Percentiles rank a stretch among this genome's conserved stretches.
Conservation (phyloP, 495 filamentous ascomycete species). For the Trichoderma asperelloides region DNA sequence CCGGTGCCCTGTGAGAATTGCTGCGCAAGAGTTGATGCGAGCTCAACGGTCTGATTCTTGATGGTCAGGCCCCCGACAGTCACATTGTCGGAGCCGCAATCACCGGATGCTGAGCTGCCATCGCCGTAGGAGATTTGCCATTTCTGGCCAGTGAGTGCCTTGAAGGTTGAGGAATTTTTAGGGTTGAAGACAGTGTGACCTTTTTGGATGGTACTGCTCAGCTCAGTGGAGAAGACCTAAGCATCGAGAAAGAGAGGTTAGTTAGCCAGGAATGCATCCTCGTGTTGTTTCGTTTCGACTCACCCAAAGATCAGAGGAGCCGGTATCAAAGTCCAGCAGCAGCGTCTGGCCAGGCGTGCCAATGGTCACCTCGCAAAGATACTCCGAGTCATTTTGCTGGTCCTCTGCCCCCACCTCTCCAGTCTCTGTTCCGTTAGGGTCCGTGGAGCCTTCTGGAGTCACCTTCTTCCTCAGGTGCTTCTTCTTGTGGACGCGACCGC, state of each 20-base stretch:
- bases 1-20: constrained; percentile 49
- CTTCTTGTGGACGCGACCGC: constrained; percentile 36
- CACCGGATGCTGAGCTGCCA: constrained; percentile 51
- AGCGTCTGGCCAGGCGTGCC: constrained; percentile 49
- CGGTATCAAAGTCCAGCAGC: constrained; percentile 67
- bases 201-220: constrained; percentile 16
- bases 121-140: constrained; percentile 70
- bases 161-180: constrained; percentile 33
- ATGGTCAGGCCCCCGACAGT: constrained; percentile 56
- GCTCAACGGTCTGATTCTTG: constrained; percentile 57
- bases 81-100: constrained; percentile 60
- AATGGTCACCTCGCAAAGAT: constrained; percentile 57
- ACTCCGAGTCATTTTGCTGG: constrained; percentile 57
- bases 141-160: constrained; percentile 40
- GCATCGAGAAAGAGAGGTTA: too few species aligned
- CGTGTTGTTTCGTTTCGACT: constrained; percentile 29
- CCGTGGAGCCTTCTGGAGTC: constrained; percentile 18
- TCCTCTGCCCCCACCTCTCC: constrained; percentile 62
- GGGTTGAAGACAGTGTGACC: constrained; percentile 57
- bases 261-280: constrained; percentile 64
- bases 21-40: constrained; percentile 49
- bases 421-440: constrained; percentile 17
- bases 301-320: constrained; percentile 63
- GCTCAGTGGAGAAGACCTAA: constrained; percentile 24
- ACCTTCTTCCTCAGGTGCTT: constrained; percentile 45